phyloP scores from a whole-genome alignment of 2,329 filamentous ascomycete genomes.

The Teratosphaeria gauchensis region DNA sequence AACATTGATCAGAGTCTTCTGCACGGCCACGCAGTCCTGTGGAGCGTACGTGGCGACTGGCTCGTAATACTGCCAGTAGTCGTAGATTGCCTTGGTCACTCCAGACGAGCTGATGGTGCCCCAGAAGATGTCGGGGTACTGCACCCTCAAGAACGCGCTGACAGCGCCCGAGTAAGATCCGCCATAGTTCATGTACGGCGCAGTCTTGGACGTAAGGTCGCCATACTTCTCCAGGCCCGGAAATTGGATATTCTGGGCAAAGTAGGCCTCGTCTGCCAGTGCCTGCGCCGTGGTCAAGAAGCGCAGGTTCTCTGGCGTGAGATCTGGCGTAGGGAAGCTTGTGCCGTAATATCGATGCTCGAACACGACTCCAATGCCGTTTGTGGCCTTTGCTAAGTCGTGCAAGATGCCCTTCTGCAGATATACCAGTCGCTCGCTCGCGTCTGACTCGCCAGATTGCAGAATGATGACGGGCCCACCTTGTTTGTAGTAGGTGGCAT shows the following conservation, averaged over 20 bases:
- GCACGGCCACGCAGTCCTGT: conserved; percentile 53
- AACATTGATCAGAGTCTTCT: conserved; percentile 51
- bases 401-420: conserved; percentile 70
- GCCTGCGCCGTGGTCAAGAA: conserved; percentile 80
- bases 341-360: conserved; percentile 83
- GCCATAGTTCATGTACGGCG: conserved; percentile 70
- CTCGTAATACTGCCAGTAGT: conserved; percentile 57
- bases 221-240: conserved; percentile 54
- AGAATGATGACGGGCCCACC: conserved; percentile 77
- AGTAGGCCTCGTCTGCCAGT: conserved; percentile 71
- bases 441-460: conserved; percentile 60
- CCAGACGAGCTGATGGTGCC: conserved; percentile 72
- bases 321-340: conserved; percentile 58
- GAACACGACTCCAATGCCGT: conserved; percentile 68
- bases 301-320: conserved; percentile 60
- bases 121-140: conserved; percentile 72
- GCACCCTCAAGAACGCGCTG: conserved; percentile 62
- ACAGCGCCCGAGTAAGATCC: conserved; percentile 77
- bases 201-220: conserved; percentile 55
- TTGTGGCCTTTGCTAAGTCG: conserved; percentile 58
- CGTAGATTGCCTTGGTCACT: conserved; percentile 65
- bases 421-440: conserved; percentile 53
- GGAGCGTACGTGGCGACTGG: conserved; percentile 48
- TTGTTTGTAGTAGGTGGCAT: conserved; percentile 61
- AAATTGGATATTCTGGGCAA: conserved; percentile 63